Evolutionary conservation across 768 basidiomycete species (phyloP), one percentile per base, ranked within the genome.

Genomic region (Boletus rubropictus): DNA sequence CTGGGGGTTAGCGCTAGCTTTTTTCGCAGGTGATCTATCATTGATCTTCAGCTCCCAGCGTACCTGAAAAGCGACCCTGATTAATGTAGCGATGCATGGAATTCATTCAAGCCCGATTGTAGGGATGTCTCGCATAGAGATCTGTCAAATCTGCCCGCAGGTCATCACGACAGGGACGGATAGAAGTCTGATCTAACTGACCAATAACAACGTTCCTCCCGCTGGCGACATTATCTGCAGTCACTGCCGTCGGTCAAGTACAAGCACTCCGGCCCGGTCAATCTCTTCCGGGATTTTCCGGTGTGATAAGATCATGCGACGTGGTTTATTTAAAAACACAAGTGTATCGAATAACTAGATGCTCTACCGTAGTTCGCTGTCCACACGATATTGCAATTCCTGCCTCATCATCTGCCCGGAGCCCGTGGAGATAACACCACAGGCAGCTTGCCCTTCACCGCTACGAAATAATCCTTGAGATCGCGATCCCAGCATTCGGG

Each of bases 381-480:
- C 39, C 52, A 53, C 47, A 44, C 50, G 15, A 48, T 14, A 39
- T 39, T 46, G 14, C 20, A 33, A 40, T 48, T 44, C 44, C 51
- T 48, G 45, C 53, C 40, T 35, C 28, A 52, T 57, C 49, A 62
- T 39, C 45, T 50, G 39, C 44, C 52, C 21, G 4, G 50, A 47
- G 42, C 43, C 50, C 68, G 65, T 56, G 65, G 63, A 55, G 67
- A 65, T 56, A 72, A 52, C 44, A 69, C 57, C 0, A 67, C 64
- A 36, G 63, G 67, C 39, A 71, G 39, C 40, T 54, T 44, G 14
- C 69, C 70, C 42, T 66, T 70, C 25, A 55, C 61, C 29, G 67
- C 49, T 25, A 73, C 69, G 29, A 72, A 71, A 50, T 60, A 67
- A 40, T 73, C 72, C 50, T 64, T 65, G 28, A 74, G 53, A 24